Evolutionary conservation across 257 asterid species (phyloP), one percentile per base, ranked within the genome.

Genomic region (Solanum etuberosum): DNA sequence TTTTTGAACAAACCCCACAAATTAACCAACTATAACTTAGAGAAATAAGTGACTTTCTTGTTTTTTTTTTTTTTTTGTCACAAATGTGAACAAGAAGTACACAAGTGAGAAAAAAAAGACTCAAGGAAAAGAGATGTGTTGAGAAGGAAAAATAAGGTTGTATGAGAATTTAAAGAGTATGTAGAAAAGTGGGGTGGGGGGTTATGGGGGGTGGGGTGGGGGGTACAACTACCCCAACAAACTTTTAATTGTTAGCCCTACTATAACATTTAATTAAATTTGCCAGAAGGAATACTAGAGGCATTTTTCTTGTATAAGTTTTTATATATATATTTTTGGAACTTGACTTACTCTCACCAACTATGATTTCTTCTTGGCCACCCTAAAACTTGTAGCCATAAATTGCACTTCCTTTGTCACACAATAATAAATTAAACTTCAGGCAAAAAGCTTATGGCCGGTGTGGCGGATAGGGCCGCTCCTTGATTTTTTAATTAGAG

Each of bases 211-310:
- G 68, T 9, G 4, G n/a, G 80, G 16, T n/a, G n/a, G 42, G 5
- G 9, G 27, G 13, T 25, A 65, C 95, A 94, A 91, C 97, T 81
- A 92, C 96, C 93, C 95, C 93, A 93, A 91, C 94, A 92, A 92
- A 91, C 93, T 88, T 90, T 93, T 91, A 93, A 91, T 90, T 89
- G 91, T 84, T 70, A 46, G 73, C 77, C 77, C 73, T 54, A 87
- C 87, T 54, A 80, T 78, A 84, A 90, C 93, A 94, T 92, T 91
- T 82, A 94, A 92, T 90, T 54, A 18, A 54, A 54, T 54, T 86
- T 89, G 93, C 92, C 94, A 88, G 91, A 71, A 37, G 85, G 88
- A 89, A 73, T 88, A 92, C 74, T 67, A 71, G 88, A 85, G 85
- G 87, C 43, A 82, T 73, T 86, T n/a, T 67, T 88, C 63, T 6